These are phyloP conservation scores for Moricandia arvensis DNA, from an alignment of 345 rosid species.

Conservation along the genomic window DNA sequence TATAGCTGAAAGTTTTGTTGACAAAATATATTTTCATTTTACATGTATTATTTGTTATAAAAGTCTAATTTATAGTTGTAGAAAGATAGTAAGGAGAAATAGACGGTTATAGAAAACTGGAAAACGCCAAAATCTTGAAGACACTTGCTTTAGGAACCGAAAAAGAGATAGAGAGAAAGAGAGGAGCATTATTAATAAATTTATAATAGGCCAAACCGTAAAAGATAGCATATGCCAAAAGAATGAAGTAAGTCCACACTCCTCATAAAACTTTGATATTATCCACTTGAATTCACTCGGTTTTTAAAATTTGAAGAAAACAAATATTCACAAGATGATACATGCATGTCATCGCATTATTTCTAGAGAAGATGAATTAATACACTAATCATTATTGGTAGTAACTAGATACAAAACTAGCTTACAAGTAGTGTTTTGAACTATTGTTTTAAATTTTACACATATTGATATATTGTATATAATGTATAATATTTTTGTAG, in stretches of 20 bases:
- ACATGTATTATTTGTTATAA: background rate
- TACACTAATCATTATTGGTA: background rate
- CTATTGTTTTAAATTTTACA: background rate
- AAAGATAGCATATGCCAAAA: conserved; percentile 37
- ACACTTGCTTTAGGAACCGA: background rate
- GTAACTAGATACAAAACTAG: background rate
- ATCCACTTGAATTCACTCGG: conserved; percentile 25
- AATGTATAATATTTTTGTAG: background rate
- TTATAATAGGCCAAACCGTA: conserved; percentile 25
- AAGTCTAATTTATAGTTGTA: background rate
- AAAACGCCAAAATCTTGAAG: conserved; percentile 31
- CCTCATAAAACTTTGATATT: conserved; percentile 40
- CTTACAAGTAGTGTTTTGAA: background rate
- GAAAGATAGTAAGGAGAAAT: background rate
- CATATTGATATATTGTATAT: background rate
- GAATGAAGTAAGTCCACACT: conserved; percentile 34
- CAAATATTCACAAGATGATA: background rate
- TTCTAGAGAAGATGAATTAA: background rate
- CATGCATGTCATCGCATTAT: conserved; percentile 3
- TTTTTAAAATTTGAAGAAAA: background rate
- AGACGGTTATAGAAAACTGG: conserved; percentile 5
- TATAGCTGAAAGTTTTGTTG: background rate
- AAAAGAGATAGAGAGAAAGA: background rate
- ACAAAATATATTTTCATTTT: background rate
- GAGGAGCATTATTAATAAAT: background rate